Conservation (phyloP, 768 basidiomycete species). For the Pisolithus sp. region DNA sequence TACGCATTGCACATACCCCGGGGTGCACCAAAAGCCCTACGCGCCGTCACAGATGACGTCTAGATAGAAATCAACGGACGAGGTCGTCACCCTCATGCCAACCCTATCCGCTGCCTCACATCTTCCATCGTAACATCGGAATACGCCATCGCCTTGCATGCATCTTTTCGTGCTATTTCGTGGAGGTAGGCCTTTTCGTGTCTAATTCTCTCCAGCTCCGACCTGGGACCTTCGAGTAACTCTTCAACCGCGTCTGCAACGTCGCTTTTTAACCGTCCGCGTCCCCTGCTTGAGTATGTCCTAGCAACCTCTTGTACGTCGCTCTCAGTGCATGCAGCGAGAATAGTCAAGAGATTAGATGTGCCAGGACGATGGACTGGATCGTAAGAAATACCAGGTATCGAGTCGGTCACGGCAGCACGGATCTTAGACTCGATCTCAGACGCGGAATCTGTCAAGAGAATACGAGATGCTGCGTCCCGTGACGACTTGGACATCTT, state of each 20-base stretch:
- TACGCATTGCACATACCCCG: no score
- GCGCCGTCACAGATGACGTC: no score
- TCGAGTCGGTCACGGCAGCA: slow-evolving; percentile 81
- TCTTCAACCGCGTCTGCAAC: slow-evolving; percentile 70
- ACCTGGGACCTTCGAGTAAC: slow-evolving; percentile 57
- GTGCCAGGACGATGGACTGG: slow-evolving; percentile 75
- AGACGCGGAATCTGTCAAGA: slow-evolving; percentile 66
- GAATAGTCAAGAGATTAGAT: slow-evolving; percentile 73
- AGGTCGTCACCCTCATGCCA: no score
- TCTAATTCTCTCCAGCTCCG: slow-evolving; percentile 60
- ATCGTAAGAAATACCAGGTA: slow-evolving; percentile 70
- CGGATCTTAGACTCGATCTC: slow-evolving; percentile 69
- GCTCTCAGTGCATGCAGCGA: slow-evolving; percentile 62
- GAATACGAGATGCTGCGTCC: slow-evolving; percentile 71
- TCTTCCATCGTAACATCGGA: no score
- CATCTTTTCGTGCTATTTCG: no score
- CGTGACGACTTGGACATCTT: slow-evolving; percentile 97
- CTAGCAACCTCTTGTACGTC: slow-evolving; percentile 39
- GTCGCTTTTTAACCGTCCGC: slow-evolving; percentile 66
- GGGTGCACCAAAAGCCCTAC: no score
- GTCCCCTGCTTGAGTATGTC: slow-evolving; percentile 49
- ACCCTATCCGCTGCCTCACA: no score
- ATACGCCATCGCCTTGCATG: no score
- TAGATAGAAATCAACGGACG: no score
- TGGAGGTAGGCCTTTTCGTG: slow-evolving; percentile 41